Base-by-base conservation (phyloP, 768 basidiomycete genomes). In the Artomyces pyxidatus region DNA sequence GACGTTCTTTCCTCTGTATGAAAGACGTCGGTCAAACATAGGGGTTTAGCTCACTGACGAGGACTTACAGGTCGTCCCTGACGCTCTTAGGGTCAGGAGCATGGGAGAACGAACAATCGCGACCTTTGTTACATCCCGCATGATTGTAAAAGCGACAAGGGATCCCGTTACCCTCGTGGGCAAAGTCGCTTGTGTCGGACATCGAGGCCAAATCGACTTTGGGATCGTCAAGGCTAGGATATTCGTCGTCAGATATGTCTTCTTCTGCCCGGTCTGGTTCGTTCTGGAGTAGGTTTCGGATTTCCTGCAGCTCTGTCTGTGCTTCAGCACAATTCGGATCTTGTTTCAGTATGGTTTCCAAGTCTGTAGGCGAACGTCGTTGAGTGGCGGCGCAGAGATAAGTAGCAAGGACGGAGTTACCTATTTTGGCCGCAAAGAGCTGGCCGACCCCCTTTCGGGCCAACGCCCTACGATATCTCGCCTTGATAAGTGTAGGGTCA, bases 121-220 rank as follows among this genome's bases (percentile, higher is more conserved):
- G 44, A 0, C 77, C 75, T 3, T 68, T 63, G 9, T 50, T 59
- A 56, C 79, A 80, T 0, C 74, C 75, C 16, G 68, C 65, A 50
- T 73, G 77, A 48, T 82, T 81, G 58, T 81, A 78, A 58, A 75
- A 76, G 39, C 72, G 67, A 59, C 80, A 82, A 0, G 78, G 72
- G 2, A 70, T 65, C 3, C 71, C 70, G 42, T 77, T 80, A 4
- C 78, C 79, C 1, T 57, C 58, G 50, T 79, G 78, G 32, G 66
- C 63, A 51, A 68, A 78, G 54, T 81, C 79, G 44, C 75, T 77
- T 10, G 75, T 75, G 58, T 80, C 79, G 0, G 75, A 77, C 8
- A 69, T 64, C 1, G 70, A 69, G 7, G 67, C 71, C 40, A 69
- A 59, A 23, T 72, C 71, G 4, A 65, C 49, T 6, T 63, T 55